Evolutionary conservation across 2,329 filamentous ascomycete genomes (phyloP), one percentile per base, ranked within the genome.

Genomic region (Trichoderma breve): DNA sequence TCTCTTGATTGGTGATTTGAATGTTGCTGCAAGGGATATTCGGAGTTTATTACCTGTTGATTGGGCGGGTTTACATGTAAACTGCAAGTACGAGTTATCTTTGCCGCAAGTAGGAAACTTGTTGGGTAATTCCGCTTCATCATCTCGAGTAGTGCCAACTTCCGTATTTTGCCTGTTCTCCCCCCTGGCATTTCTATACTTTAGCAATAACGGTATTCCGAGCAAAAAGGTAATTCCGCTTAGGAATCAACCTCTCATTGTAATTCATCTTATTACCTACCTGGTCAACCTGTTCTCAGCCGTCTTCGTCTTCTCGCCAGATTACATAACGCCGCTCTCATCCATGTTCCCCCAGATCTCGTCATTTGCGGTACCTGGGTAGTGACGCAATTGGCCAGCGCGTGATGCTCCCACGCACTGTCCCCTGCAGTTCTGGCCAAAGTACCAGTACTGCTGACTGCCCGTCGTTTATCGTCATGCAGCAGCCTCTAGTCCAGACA

Each of bases 311-410:
- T 34, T 36, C 9, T 7, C 28, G 57, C 32, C 28, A 18, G 32
- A 39, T 53, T 47, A 34, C 39, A 65, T 53, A 53, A 47, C 62
- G 28, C 62, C 62, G 62, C 62, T 65, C 62, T 47, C 62, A 65
- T 47, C 62, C 47, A 21, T n/a, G 21, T 57, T 26, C 51, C 32
- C 43, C 62, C 28, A 39, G 34, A 60, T 71, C 57, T 71, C 60
- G 28, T 64, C 60, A 69, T 61, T 43, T 71, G 68, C 47, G 60
- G 47, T 43, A 43, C 39, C 39, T 43, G 39, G 39, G 1, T 3
- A 47, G 51, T 71, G 70, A 71, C 70, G 70, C 70, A 71, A 71
- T 67, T 67, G 63, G 63, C 24, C 62, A 53, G 70, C 70, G 70
- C 70, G 70, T 71, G 63, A 71, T 61, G 55, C 47, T n/a, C 39